These are phyloP conservation scores for Aspergillus sclerotioniger DNA, from an alignment of 495 filamentous ascomycete genomes.

Conservation along the genomic window DNA sequence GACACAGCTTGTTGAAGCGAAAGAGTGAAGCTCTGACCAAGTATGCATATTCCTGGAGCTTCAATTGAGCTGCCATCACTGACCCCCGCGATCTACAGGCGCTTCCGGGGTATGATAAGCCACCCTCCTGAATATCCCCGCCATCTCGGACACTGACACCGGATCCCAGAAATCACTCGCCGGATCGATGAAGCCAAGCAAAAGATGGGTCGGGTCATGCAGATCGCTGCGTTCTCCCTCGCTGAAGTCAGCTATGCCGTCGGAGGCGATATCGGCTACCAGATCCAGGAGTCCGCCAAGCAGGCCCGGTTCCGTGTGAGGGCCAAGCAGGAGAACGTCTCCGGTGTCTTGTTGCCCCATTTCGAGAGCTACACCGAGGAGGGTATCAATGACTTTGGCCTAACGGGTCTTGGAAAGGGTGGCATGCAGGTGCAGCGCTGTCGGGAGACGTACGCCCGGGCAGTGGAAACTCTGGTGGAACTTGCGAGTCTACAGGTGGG, in stretches of 20 bases:
- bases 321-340: constrained; percentile 97
- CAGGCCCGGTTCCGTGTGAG: constrained; percentile 87
- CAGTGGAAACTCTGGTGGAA: constrained; percentile 95
- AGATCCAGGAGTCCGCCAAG: constrained; percentile 94
- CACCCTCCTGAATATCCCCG: constrained; percentile 21
- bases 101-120: constrained; percentile 70
- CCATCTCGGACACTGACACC: constrained; percentile 28
- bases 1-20: constrained; percentile 82
- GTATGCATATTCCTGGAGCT: constrained; percentile 39
- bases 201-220: constrained; percentile 99
- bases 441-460: constrained; percentile 94
- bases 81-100: constrained; percentile 47
- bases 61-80: constrained; percentile 9
- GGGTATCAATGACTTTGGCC: constrained; percentile 90
- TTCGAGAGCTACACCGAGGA: constrained; percentile 84
- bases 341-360: constrained; percentile 85
- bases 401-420: constrained; percentile 95
- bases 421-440: constrained; percentile 95
- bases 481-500: constrained; percentile 84
- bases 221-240: constrained; percentile 95
- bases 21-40: constrained; percentile 94
- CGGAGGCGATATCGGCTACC: constrained; percentile 92
- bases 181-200: constrained; percentile 98
- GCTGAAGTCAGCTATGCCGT: constrained; percentile 98
- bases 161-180: constrained; percentile 77